Base-by-base conservation (phyloP, 805 yeast genomes). In the Starmerella cellae region DNA sequence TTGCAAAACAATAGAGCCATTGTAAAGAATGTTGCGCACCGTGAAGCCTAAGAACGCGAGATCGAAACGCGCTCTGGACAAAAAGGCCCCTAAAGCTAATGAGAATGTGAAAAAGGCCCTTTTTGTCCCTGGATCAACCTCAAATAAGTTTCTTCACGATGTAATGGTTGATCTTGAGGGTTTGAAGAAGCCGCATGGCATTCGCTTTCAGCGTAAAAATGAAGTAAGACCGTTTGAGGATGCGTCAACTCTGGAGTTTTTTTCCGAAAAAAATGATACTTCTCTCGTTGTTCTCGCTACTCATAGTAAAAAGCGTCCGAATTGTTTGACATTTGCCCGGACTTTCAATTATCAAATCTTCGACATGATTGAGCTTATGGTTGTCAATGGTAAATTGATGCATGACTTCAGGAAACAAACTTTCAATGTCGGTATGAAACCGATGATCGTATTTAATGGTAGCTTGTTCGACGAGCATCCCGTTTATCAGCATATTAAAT, bases 211-310 rank as follows among this genome's bases (percentile, higher is more conserved):
- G 44, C 83, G 82, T 63, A 87, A 84, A 68, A 91, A 91, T 57
- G 88, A 83, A 35, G 70, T 88, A 48, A 72, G 79, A 52, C 97
- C 98, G 14, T 91, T 91, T 62, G 98, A 91, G 63, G 97, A 91
- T 59, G 71, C 83, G 13, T 55, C 79, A 2, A 73, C 79, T 29
- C 64, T 91, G 46, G 98, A 91, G 62, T 91, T 91, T 57, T 83
- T 91, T 63, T 73, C 94, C 53, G 95, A 88, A 62, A 91, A 91
- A 70, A 91, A 91, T 60, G 98, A 91, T 61, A 62, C 81, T 35
- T 84, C 97, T 2, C 65, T 91, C 44, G 60, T 91, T 56, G 93
- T 91, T 13, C 69, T 87, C 39, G 71, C 84, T 8, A 70, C 83
- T 18, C 74, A 74, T 62, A 83, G 82, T 59, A 91, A 91, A 61